Evolutionary conservation across 2,329 filamentous ascomycete species (phyloP).

Genomic region (Nigrospora osmanthi): DNA sequence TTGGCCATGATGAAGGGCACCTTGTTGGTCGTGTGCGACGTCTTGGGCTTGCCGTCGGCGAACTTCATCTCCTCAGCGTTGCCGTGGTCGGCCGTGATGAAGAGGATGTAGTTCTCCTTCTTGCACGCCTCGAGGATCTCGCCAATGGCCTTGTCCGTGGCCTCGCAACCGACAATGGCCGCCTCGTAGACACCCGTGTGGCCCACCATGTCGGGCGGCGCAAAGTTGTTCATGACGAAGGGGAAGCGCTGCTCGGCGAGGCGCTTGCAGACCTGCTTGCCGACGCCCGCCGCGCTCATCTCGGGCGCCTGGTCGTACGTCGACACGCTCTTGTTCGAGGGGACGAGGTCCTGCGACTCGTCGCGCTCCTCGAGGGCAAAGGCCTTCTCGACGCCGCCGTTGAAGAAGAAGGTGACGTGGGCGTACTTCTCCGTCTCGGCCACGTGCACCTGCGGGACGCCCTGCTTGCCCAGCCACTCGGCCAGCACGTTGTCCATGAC

Average conservation of each 20-base stretch:
- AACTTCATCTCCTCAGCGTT: slow-evolving; percentile 99
- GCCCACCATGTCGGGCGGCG: slow-evolving; percentile 97
- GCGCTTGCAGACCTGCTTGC: slow-evolving; percentile 81
- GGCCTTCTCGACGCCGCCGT: slow-evolving; percentile 94
- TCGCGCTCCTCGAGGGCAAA: slow-evolving; percentile 90
- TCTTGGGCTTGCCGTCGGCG: slow-evolving; percentile 91
- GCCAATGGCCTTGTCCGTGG: slow-evolving; percentile 91
- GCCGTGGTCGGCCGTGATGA: slow-evolving; percentile 93
- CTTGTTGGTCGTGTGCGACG: slow-evolving; percentile 94
- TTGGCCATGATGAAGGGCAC: slow-evolving; percentile 98
- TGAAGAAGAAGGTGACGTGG: slow-evolving; percentile 99
- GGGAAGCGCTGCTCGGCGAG: slow-evolving; percentile 80
- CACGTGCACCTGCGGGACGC: slow-evolving; percentile 86
- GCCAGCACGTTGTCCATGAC: slow-evolving; percentile 97
- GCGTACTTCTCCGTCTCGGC: slow-evolving; percentile 99
- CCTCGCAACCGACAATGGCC: slow-evolving; percentile 72
- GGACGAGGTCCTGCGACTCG: slow-evolving; percentile 68
- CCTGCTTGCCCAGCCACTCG: slow-evolving; percentile 89
- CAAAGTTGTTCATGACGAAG: slow-evolving; percentile 99
- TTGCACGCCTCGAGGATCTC: slow-evolving; percentile 90
- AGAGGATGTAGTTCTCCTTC: slow-evolving; percentile 85
- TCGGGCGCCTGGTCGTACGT: slow-evolving; percentile 93
- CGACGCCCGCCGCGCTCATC: slow-evolving; percentile 91
- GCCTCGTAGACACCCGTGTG: slow-evolving; percentile 97
- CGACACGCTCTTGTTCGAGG: slow-evolving; percentile 80